These are phyloP conservation scores for Flaveria sonorensis DNA, from an alignment of 129 eudicot species.

Conservation along the genomic window DNA sequence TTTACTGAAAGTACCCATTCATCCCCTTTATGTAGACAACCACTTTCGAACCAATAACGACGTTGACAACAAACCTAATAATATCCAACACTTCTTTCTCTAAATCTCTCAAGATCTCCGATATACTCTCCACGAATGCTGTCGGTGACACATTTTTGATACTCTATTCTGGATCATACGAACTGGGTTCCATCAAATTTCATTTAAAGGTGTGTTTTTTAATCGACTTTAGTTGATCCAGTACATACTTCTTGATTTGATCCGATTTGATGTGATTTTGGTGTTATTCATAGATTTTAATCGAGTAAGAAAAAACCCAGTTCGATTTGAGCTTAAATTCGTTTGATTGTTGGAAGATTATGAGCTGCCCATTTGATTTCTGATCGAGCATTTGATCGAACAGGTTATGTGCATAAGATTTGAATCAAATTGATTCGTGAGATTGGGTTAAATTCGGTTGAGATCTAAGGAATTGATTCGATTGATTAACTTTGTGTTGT, in stretches of 20 bases:
- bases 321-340: not conserved
- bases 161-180: slow-evolving; percentile 6
- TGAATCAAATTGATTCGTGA: slow-evolving; percentile 4
- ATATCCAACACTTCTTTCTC: slow-evolving; percentile 10
- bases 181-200: not conserved
- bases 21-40: slow-evolving; percentile 32
- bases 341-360: not conserved
- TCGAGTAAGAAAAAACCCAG: slow-evolving; percentile 5
- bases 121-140: not conserved
- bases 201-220: slow-evolving; percentile 25
- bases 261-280: not conserved
- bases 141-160: slow-evolving; percentile 18
- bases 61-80: slow-evolving; percentile 37
- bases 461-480: not conserved
- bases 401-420: slow-evolving; percentile 26
- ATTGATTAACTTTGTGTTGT: not conserved
- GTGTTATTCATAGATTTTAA: not conserved
- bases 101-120: slow-evolving; percentile 10
- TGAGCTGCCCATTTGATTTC: slow-evolving; percentile 5
- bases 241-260: slow-evolving; percentile 2
- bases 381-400: slow-evolving; percentile 28
- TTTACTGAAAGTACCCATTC: slow-evolving; percentile 28
- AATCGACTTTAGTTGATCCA: not conserved
- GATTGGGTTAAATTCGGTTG: slow-evolving; percentile 4
- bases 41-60: slow-evolving; percentile 23